Evolutionary conservation across 2,329 filamentous ascomycete species (phyloP).

Genomic region (Diaporthe citri): DNA sequence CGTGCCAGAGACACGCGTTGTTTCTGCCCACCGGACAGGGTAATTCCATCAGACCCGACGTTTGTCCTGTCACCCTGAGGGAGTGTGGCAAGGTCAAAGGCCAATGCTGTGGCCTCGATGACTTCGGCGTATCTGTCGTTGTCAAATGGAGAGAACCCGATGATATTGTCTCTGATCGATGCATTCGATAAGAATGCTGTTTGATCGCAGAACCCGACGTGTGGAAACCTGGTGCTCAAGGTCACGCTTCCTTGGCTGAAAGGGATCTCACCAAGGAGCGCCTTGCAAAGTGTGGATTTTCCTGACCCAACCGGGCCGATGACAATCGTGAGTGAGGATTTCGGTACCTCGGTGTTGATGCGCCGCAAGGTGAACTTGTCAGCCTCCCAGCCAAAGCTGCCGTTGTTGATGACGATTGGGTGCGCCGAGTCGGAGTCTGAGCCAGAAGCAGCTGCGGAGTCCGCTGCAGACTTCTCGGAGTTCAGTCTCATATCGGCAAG

Average conservation of each 20-base stretch:
- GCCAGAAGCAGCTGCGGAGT: no score
- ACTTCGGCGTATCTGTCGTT: constrained; percentile 48
- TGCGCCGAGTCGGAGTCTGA: not conserved
- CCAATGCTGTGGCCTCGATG: constrained; percentile 49
- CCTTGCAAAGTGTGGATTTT: constrained; percentile 54
- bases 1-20: constrained; percentile 47
- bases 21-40: constrained; percentile 53
- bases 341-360: not conserved
- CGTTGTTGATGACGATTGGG: not conserved
- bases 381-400: constrained; percentile 13
- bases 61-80: constrained; percentile 51
- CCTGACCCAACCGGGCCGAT: constrained; percentile 54
- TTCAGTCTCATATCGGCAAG: not conserved
- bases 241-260: constrained; percentile 20
- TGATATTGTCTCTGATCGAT: constrained; percentile 36
- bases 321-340: constrained; percentile 49
- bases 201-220: constrained; percentile 48
- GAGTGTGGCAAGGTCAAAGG: constrained; percentile 47
- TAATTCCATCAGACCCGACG: constrained; percentile 53
- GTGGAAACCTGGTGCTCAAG: not conserved
- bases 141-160: constrained; percentile 34
- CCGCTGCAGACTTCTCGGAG: not conserved
- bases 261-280: constrained; percentile 50
- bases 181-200: constrained; percentile 34
- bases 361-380: not conserved